Conservation (phyloP, 1,139 yeast genomes). For the Candida gigantensis region DNA sequence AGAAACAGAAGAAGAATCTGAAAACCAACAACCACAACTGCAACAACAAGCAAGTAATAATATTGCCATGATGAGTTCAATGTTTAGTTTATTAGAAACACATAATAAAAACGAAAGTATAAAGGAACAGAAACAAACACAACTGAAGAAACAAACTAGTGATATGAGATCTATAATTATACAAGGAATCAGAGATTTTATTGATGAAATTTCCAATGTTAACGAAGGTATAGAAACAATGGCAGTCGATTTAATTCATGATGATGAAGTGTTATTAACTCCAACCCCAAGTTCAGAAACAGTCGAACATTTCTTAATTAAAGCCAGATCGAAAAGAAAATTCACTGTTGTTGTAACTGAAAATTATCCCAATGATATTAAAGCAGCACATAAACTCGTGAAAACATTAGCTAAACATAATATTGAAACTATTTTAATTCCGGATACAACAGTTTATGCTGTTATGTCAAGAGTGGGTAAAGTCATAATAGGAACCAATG, state of each 20-base stretch:
- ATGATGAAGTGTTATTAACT: constrained; percentile 84
- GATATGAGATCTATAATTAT: constrained; percentile 87
- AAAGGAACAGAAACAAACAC: constrained; percentile 28
- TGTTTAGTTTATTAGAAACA: constrained; percentile 83
- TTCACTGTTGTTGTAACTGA: constrained; percentile 94
- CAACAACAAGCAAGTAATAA: too few species aligned
- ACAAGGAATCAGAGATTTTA: constrained; percentile 90
- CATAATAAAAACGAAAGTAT: constrained; percentile 27
- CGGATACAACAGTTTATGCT: constrained; percentile 91
- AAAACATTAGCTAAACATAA: constrained; percentile 78
- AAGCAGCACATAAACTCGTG: constrained; percentile 76
- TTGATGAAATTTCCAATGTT: constrained; percentile 87
- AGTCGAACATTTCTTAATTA: constrained; percentile 79
- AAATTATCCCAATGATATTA: constrained; percentile 83
- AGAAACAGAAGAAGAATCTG: constrained; percentile 25
- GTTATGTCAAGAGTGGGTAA: constrained; percentile 98
- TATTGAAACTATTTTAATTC: constrained; percentile 87
- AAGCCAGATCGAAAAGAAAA: constrained; percentile 86
- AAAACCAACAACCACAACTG: not conserved
- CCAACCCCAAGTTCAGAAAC: constrained; percentile 94
- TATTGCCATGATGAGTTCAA: constrained; percentile 72
- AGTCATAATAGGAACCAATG: constrained; percentile 86
- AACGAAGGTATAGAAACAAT: constrained; percentile 89
- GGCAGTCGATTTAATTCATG: constrained; percentile 93
- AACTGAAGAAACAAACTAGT: constrained; percentile 46